These are phyloP conservation scores for Arabidopsis arenosa DNA, from an alignment of 345 rosid genomes.

Conservation along the genomic window DNA sequence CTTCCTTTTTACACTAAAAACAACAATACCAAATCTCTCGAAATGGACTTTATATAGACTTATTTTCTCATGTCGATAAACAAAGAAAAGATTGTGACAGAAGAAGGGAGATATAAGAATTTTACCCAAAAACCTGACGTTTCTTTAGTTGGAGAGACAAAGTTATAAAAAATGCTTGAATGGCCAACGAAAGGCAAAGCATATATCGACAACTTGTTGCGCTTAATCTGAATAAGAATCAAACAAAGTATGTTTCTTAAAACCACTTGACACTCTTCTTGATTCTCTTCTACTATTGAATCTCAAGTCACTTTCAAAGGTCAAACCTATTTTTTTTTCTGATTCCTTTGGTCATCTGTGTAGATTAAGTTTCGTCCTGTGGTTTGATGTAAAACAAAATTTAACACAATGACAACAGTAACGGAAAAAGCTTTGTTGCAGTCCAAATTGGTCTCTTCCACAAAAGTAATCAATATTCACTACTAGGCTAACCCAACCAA, in stretches of 20 bases:
- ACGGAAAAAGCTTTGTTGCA: not conserved
- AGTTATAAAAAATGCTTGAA: constrained; percentile 20
- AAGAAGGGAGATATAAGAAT: not conserved
- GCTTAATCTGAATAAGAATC: constrained; percentile 9
- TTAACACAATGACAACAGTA: not conserved
- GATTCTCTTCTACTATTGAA: not conserved
- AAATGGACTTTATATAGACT: constrained; percentile 17
- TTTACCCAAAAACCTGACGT: not conserved
- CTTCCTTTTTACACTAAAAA: not conserved
- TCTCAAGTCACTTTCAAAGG: not conserved
- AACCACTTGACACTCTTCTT: constrained; percentile 16
- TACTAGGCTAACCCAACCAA: not conserved
- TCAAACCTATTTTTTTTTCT: not conserved
- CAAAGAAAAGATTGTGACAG: not conserved
- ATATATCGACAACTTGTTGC: constrained; percentile 35
- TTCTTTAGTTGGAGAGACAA: constrained; percentile 21
- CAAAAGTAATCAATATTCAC: not conserved
- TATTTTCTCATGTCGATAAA: not conserved
- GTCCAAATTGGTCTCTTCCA: not conserved
- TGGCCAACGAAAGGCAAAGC: constrained; percentile 20
- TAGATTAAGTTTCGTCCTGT: not conserved
- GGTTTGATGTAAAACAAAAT: not conserved
- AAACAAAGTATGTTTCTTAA: not conserved
- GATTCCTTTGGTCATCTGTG: not conserved
- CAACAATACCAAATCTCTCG: not conserved